Percentiles rank a stretch among this genome's conserved stretches.
These are phyloP conservation scores for Tephrocybe sp. DNA, from an alignment of 768 basidiomycete species.

Conservation along the genomic window DNA sequence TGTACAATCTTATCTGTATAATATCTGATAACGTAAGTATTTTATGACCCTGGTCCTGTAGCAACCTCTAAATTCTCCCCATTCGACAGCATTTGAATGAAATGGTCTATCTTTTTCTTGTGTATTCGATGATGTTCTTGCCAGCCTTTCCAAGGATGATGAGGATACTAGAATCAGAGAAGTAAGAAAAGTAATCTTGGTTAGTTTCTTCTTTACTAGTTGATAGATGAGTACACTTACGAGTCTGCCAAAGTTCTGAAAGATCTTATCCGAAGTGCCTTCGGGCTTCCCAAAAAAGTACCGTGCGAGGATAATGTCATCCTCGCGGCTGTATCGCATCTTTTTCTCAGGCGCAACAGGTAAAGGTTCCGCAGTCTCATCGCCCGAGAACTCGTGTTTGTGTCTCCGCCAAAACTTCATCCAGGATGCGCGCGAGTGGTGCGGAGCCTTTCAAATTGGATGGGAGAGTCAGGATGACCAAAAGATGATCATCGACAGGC, in stretches of 20 bases:
- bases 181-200: constrained; percentile 1
- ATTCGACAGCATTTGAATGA: constrained; percentile 57
- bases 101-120: constrained; percentile 82
- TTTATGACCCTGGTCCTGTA: constrained; percentile 11
- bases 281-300: constrained; percentile 73
- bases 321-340: constrained; percentile 78
- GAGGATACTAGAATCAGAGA: constrained; percentile 57
- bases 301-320: constrained; percentile 77
- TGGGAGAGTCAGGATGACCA: constrained; percentile 3
- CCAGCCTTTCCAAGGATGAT: constrained; percentile 95
- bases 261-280: constrained; percentile 82
- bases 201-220: constrained; percentile 1
- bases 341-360: constrained; percentile 84
- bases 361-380: constrained; percentile 66
- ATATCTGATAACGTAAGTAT: constrained; percentile 10
- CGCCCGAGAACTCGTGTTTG: constrained; percentile 75
- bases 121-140: constrained; percentile 91
- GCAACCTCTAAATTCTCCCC: constrained; percentile 51
- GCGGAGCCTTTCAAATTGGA: constrained; percentile 61
- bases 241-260: constrained; percentile 74
- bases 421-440: constrained; percentile 91
- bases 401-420: constrained; percentile 92
- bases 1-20: no score
- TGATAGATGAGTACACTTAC: constrained; percentile 38
- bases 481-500: neutral